A percentile compares a stretch with the other conserved stretches of the same genome.
Conservation (phyloP, 2,329 filamentous ascomycete genomes). For the Penicillium sp. region DNA sequence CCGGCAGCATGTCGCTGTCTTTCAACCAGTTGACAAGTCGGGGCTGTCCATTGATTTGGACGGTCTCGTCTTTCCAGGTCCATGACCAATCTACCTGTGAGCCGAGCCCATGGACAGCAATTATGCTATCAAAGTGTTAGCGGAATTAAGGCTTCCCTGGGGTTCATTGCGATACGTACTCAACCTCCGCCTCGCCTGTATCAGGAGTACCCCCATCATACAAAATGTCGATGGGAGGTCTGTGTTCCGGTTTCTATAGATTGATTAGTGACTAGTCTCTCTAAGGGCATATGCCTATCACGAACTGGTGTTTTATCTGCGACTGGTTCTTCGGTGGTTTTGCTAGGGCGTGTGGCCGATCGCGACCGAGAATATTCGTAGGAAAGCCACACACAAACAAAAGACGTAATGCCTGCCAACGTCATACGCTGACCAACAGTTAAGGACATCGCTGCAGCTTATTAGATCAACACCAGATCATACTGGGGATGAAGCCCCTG, state of each 20-base stretch:
- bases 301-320: background rate
- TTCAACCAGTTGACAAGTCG: slow-evolving; percentile 3
- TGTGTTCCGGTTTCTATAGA: background rate
- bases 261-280: background rate
- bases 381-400: background rate
- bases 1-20: slow-evolving; percentile 1
- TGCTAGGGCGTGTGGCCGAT: too few relatives aligned
- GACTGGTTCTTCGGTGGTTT: background rate
- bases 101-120: slow-evolving; percentile 2
- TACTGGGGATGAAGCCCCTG: background rate
- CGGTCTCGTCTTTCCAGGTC: slow-evolving; percentile 1
- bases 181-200: background rate
- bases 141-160: too few relatives aligned
- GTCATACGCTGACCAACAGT: background rate
- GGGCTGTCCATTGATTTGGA: background rate
- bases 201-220: background rate
- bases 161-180: background rate
- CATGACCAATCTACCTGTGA: slow-evolving; percentile 4
- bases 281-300: background rate
- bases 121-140: background rate
- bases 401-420: background rate
- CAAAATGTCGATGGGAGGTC: background rate
- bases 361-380: background rate
- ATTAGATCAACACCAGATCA: too few relatives aligned
- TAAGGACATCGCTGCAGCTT: background rate